Base-by-base conservation (phyloP, 345 rosid species). In the Rhodomyrtus tomentosa region DNA sequence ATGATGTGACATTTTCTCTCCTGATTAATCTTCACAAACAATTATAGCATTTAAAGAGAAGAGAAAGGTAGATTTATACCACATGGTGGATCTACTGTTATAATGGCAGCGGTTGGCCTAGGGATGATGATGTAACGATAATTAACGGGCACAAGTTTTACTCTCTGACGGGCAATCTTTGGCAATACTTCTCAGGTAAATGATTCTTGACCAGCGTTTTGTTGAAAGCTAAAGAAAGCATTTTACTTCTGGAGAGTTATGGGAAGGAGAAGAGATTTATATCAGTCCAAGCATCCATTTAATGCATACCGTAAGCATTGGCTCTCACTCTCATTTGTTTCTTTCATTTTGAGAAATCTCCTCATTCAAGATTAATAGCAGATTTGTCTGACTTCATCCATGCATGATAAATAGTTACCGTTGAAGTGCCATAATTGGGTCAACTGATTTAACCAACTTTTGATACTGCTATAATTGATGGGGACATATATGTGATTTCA, bases 271-370 rank as follows among this genome's bases (percentile, higher is more conserved):
- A 92, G 90, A 85, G 87, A 56, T 84, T 87, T 93, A 50, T 87
- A 93, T 88, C 88, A 89, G 81, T 88, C 92, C 85, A 87, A 88
- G 85, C 94, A 96, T 89, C 90, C 94, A 5, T 90, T 93, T 82
- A 82, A 87, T 82, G 87, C 81, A 76, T 85, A 84, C 82, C 92
- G 99, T 96, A 92, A 92, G 95, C 83, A 20, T 84, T 25, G 51
- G 48, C 52, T 74, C 55, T 20, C 83, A 81, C 52, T 50, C 56
- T 81, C 42, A 24, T 81, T 50, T 51, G 14, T 8, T 36, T 82
- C 62, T 53, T 82, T 29, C 27, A 8, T 29, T 40, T 20, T 82
- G 83, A 82, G 25, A 20, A 29, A 82, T 82, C 48, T 82, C 58
- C 83, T 38, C 10, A 51, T 51, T 82, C 45, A 52, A 68, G 76